phyloP scores from a whole-genome alignment of 1,139 yeast species.

The Meyerozyma elateridarum region DNA sequence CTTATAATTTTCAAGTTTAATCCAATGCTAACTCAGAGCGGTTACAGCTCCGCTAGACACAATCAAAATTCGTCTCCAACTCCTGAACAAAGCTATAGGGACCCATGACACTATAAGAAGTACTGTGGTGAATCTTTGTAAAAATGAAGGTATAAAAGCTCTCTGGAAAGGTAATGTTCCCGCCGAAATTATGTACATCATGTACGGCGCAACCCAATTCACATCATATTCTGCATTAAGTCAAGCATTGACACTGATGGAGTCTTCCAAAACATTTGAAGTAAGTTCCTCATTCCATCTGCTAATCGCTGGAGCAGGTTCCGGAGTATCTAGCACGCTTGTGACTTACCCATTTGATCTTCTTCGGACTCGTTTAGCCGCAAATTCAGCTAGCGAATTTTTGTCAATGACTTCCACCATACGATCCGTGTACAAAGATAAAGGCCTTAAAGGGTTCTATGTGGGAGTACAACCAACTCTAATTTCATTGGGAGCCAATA shows the following conservation, averaged over 20 bases:
- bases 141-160: constrained; percentile 40
- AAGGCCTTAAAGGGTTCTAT: constrained; percentile 57
- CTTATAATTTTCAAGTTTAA: background rate
- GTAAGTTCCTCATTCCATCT: constrained; percentile 42
- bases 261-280: constrained; percentile 18
- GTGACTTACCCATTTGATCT: constrained; percentile 86
- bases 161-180: constrained; percentile 96
- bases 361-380: constrained; percentile 77
- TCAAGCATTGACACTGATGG: constrained; percentile 28
- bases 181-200: constrained; percentile 77
- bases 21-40: constrained; percentile 33
- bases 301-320: constrained; percentile 64
- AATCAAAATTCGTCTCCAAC: constrained; percentile 78
- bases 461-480: constrained; percentile 63
- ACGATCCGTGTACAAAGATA: constrained; percentile 34
- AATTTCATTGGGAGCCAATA: constrained; percentile 56
- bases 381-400: constrained; percentile 42
- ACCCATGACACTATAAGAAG: constrained; percentile 7
- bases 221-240: constrained; percentile 61
- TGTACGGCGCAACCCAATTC: constrained; percentile 86
- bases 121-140: constrained; percentile 20
- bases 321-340: constrained; percentile 72
- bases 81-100: constrained; percentile 31
- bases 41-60: constrained; percentile 89
- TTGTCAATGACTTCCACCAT: constrained; percentile 43